Conservation (phyloP, 1,284 basidiomycete genomes). For the Farysia itapuensis region DNA sequence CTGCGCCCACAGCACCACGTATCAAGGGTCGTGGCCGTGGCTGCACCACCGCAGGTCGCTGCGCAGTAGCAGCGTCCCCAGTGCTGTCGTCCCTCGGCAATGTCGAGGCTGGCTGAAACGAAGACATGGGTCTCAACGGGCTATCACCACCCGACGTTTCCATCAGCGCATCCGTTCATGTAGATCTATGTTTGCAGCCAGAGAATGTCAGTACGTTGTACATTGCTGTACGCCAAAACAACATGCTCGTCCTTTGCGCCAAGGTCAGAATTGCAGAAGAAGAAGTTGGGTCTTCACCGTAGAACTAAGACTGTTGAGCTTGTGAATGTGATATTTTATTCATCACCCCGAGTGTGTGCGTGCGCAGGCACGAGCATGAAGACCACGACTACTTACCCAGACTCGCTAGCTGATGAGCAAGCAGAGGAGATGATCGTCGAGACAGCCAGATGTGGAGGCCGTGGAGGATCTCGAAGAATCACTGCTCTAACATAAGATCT, state of each 20-base stretch:
- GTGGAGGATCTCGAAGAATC: too few species aligned
- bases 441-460: too few species aligned
- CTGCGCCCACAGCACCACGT: constrained; percentile 38
- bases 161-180: too few species aligned
- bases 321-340: constrained; percentile 43
- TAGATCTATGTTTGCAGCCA: too few species aligned
- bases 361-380: too few species aligned
- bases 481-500: too few species aligned
- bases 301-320: constrained; percentile 43
- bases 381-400: too few species aligned
- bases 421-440: too few species aligned
- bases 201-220: too few species aligned
- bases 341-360: constrained; percentile 28
- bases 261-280: constrained; percentile 49
- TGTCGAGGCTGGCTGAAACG: constrained; percentile 30
- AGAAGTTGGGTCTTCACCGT: constrained; percentile 40
- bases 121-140: constrained; percentile 13
- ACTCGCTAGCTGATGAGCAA: too few species aligned
- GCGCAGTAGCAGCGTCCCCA: neutral
- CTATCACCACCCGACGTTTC: neutral
- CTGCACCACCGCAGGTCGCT: constrained; percentile 5
- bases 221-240: too few species aligned
- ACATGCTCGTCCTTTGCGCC: too few species aligned
- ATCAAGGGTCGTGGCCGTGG: constrained; percentile 39
- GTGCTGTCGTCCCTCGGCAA: constrained; percentile 8